Evolutionary conservation across 1,139 yeast genomes (phyloP).

Genomic region (Petasospora fabianii): DNA sequence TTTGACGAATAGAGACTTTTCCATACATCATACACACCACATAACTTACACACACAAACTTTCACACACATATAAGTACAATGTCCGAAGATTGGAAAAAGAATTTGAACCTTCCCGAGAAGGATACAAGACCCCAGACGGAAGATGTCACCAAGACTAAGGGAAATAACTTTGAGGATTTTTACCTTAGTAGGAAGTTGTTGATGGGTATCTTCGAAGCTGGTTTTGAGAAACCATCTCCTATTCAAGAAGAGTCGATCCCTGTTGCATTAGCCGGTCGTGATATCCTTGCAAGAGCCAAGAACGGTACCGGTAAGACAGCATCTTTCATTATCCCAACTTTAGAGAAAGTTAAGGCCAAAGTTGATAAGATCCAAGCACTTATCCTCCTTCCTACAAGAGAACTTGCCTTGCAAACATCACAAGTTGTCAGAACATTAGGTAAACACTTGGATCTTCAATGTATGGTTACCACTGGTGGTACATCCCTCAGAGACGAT

Average conservation of each 20-base stretch:
- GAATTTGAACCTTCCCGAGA: constrained; percentile 69
- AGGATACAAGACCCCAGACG: constrained; percentile 91
- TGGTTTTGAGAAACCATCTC: constrained; percentile 97
- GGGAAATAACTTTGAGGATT: constrained; percentile 90
- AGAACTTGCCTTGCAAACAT: constrained; percentile 94
- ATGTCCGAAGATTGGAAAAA: constrained; percentile 58
- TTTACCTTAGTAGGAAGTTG: constrained; percentile 84
- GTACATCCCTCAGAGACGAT: constrained; percentile 92
- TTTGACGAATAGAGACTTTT: neutral
- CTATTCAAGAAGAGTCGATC: constrained; percentile 95
- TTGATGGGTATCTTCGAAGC: constrained; percentile 99
- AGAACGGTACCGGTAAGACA: constrained; percentile 97
- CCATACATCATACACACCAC: neutral
- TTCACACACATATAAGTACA: neutral
- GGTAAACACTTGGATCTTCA: constrained; percentile 91
- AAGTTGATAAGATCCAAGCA: constrained; percentile 80
- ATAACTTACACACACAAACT: neutral
- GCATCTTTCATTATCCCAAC: constrained; percentile 94
- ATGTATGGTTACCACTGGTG: constrained; percentile 99
- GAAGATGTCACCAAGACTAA: constrained; percentile 92
- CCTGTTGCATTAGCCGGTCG: constrained; percentile 95
- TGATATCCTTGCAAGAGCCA: constrained; percentile 96
- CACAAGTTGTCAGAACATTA: constrained; percentile 95
- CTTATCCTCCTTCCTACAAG: constrained; percentile 89
- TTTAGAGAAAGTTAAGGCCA: constrained; percentile 80